Conservation (phyloP, 768 basidiomycete genomes). For the Amanita rubescens region DNA sequence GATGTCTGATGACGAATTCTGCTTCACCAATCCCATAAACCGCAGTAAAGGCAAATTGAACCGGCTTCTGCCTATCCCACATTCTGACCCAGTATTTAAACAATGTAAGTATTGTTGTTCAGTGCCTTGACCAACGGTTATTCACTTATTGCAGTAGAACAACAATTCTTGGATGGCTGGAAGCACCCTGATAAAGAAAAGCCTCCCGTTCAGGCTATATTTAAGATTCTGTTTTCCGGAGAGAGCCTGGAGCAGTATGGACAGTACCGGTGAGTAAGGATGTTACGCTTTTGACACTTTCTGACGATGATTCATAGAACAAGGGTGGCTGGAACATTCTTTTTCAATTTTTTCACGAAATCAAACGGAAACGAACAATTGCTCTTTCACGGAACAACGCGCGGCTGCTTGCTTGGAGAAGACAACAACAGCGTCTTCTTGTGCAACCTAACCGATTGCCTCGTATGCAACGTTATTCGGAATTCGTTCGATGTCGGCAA, state of each 20-base stretch:
- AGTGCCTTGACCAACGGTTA: neutral
- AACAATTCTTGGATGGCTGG: conserved; percentile 47
- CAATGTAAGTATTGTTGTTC: conserved; percentile 27
- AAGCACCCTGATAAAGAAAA: conserved; percentile 44
- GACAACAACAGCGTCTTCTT: conserved; percentile 35
- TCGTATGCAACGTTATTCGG: conserved; percentile 49
- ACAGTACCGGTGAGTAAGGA: conserved; percentile 33
- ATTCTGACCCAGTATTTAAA: conserved; percentile 26
- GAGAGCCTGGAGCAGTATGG: conserved; percentile 36
- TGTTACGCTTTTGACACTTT: neutral
- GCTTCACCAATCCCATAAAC: conserved; percentile 35
- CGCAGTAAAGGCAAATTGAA: conserved; percentile 31
- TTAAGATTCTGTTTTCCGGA: conserved; percentile 43
- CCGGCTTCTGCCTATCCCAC: conserved; percentile 34
- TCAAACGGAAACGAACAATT: conserved; percentile 45
- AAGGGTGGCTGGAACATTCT: neutral
- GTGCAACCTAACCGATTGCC: conserved; percentile 44
- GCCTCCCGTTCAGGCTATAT: conserved; percentile 42
- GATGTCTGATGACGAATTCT: conserved; percentile 32
- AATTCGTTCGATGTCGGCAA: conserved; percentile 52
- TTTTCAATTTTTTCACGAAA: conserved; percentile 11
- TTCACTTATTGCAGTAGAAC: conserved; percentile 32
- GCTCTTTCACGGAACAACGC: conserved; percentile 63
- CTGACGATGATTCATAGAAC: neutral
- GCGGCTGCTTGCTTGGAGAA: conserved; percentile 52